Evolutionary conservation across 148 eudicot genomes (phyloP).

Genomic region (Diospyros kaki): DNA sequence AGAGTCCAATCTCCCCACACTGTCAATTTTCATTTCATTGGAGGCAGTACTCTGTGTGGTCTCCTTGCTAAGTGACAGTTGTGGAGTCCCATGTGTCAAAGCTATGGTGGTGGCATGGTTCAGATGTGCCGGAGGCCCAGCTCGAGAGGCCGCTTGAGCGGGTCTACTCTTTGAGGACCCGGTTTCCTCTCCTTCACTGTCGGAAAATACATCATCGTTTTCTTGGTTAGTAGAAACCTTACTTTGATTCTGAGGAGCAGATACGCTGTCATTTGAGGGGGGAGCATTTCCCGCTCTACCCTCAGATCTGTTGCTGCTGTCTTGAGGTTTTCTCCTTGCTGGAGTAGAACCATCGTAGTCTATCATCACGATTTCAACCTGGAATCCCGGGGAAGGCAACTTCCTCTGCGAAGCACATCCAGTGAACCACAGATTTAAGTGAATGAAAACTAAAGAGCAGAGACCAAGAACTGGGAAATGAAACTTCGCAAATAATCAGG

Average conservation of each 20-base stretch:
- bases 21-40: conserved; percentile 19
- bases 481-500: background rate
- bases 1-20: conserved; percentile 25
- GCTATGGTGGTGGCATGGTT: conserved; percentile 15
- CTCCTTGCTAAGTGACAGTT: conserved; percentile 39
- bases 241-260: conserved; percentile 26
- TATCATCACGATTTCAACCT: conserved; percentile 73
- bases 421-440: background rate
- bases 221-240: conserved; percentile 36
- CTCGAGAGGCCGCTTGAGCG: conserved; percentile 24
- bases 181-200: conserved; percentile 79
- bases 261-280: conserved; percentile 25
- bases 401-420: conserved; percentile 56
- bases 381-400: conserved; percentile 80
- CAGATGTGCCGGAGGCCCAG: conserved; percentile 15
- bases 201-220: conserved; percentile 80
- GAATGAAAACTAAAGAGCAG: conserved; percentile 8
- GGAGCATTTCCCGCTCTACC: conserved; percentile 25
- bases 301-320: conserved; percentile 23
- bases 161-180: conserved; percentile 30
- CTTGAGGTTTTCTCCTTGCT: conserved; percentile 25
- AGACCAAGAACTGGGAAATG: background rate
- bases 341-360: conserved; percentile 66
- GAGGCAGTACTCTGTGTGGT: conserved; percentile 15
- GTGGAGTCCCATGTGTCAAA: conserved; percentile 42